Evolutionary conservation across 2,329 filamentous ascomycete species (phyloP).

Genomic region (Shiraia sp.): DNA sequence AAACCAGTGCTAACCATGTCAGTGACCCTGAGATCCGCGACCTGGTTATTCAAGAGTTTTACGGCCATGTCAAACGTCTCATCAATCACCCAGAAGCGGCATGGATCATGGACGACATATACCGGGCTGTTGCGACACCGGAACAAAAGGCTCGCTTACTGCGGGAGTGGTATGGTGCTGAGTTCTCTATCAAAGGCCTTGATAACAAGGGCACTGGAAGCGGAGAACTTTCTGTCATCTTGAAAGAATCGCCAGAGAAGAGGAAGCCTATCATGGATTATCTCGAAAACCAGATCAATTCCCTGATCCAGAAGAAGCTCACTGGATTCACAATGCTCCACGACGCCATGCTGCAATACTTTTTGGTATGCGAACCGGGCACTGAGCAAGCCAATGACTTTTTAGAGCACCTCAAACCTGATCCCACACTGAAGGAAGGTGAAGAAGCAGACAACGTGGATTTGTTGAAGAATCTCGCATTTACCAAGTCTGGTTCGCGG

Average conservation of each 20-base stretch:
- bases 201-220: constrained; percentile 52
- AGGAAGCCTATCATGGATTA: constrained; percentile 83
- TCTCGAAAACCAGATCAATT: constrained; percentile 84
- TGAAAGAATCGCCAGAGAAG: constrained; percentile 81
- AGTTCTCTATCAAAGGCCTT: constrained; percentile 79
- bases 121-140: constrained; percentile 82
- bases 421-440: constrained; percentile 72
- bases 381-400: constrained; percentile 86
- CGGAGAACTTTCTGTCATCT: constrained; percentile 73
- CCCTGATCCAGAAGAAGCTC: constrained; percentile 92
- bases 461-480: constrained; percentile 91
- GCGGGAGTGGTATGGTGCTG: constrained; percentile 94
- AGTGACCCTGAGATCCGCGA: constrained; percentile 83
- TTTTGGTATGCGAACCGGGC: constrained; percentile 74
- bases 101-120: constrained; percentile 98
- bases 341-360: constrained; percentile 98
- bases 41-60: constrained; percentile 91
- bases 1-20: constrained; percentile 12
- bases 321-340: constrained; percentile 97
- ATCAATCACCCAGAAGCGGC: constrained; percentile 96
- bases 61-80: constrained; percentile 85
- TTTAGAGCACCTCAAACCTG: constrained; percentile 85
- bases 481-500: constrained; percentile 85
- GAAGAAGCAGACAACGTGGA: constrained; percentile 56
- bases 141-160: constrained; percentile 84